Percentiles rank a stretch among this genome's conserved stretches.
Evolutionary conservation across 768 basidiomycete genomes (phyloP).

Genomic region (Psilocybe cubensis): DNA sequence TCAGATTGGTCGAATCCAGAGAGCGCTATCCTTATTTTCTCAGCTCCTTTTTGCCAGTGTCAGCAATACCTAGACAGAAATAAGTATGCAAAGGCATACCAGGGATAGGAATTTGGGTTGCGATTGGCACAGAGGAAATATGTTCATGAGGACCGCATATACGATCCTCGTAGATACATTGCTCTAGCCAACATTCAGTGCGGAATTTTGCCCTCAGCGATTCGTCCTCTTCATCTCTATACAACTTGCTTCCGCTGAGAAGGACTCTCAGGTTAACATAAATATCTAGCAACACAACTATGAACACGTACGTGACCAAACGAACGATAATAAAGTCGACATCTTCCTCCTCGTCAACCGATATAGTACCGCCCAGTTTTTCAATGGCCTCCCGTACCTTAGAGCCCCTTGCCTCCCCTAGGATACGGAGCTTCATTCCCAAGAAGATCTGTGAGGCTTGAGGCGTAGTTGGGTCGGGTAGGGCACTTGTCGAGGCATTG

Average conservation of each 20-base stretch:
- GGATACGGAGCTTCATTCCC: constrained; percentile 57
- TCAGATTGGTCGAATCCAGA: constrained; percentile 80
- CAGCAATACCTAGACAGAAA: background rate
- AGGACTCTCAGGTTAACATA: constrained; percentile 6
- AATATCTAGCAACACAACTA: constrained; percentile 1
- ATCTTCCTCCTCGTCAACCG: constrained; percentile 46
- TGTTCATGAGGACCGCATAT: constrained; percentile 71
- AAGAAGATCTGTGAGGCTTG: constrained; percentile 45
- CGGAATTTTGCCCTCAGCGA: constrained; percentile 59
- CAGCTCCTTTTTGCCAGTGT: constrained; percentile 46
- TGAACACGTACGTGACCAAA: constrained; percentile 62
- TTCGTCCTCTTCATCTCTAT: constrained; percentile 55
- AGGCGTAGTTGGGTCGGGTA: constrained; percentile 7
- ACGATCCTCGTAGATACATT: constrained; percentile 77
- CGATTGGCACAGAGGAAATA: constrained; percentile 71
- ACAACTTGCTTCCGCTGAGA: constrained; percentile 71
- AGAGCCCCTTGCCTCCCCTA: constrained; percentile 68
- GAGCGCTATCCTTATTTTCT: constrained; percentile 61
- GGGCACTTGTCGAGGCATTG: constrained; percentile 13
- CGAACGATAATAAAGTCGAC: constrained; percentile 73
- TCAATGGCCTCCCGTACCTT: constrained; percentile 66
- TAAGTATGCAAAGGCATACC: constrained; percentile 40
- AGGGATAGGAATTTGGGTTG: constrained; percentile 56
- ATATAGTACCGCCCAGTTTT: constrained; percentile 56
- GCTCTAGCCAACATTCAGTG: constrained; percentile 95